These are phyloP conservation scores for Leccinum imitatum DNA, from an alignment of 768 basidiomycete species.

Conservation along the genomic window DNA sequence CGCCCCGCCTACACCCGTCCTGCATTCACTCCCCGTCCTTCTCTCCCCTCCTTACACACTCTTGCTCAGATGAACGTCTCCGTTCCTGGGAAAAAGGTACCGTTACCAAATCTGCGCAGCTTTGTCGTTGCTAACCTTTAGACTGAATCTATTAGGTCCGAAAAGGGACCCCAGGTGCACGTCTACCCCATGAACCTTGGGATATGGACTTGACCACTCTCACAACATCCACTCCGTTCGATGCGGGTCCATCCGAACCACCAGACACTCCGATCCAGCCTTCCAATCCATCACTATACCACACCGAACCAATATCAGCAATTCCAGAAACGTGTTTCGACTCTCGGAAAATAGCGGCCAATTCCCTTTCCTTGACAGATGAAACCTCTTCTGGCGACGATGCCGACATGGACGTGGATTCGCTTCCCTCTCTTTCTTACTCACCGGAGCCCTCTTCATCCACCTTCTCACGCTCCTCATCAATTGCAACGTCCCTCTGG, in stretches of 20 bases:
- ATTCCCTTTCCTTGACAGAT: constrained; percentile 14
- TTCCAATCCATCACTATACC: background rate
- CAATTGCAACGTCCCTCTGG: constrained; percentile 37
- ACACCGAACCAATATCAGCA: background rate
- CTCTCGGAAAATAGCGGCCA: constrained; percentile 8
- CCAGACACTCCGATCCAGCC: background rate
- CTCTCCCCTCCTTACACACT: constrained; percentile 41
- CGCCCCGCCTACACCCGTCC: constrained; percentile 44
- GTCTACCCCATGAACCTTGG: constrained; percentile 45
- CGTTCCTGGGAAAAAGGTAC: constrained; percentile 38
- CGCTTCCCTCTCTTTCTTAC: constrained; percentile 35
- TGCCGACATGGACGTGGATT: constrained; percentile 32
- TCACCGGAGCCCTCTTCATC: constrained; percentile 34
- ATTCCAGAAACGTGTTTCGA: constrained; percentile 7
- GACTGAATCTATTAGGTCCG: constrained; percentile 30
- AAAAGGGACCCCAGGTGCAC: constrained; percentile 43
- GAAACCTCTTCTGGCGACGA: constrained; percentile 26
- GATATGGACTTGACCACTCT: constrained; percentile 21
- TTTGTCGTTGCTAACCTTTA: background rate
- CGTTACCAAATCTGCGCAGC: background rate
- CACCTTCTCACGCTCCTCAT: constrained; percentile 45
- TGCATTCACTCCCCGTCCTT: constrained; percentile 41
- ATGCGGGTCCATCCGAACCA: constrained; percentile 1
- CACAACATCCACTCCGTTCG: background rate
- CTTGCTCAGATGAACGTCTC: constrained; percentile 38